Percentiles rank a stretch among this genome's conserved stretches.
phyloP scores from a whole-genome alignment of 2,329 filamentous ascomycete genomes.

The Cordyceps tenuipes region DNA sequence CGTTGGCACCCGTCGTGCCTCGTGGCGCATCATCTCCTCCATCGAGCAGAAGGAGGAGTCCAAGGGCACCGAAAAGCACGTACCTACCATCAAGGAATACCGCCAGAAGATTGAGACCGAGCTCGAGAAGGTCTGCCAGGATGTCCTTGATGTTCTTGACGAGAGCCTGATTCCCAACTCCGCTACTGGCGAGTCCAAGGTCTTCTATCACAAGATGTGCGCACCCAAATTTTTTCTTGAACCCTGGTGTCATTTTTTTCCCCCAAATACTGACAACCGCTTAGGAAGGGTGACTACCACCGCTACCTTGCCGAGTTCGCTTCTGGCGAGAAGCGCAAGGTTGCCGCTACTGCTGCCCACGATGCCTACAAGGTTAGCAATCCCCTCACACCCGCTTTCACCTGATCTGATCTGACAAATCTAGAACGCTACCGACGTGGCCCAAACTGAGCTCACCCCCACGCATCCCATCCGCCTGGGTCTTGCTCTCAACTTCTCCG shows the following conservation, averaged over 20 bases:
- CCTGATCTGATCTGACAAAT: conserved; percentile 99
- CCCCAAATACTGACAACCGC: background rate
- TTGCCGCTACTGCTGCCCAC: conserved; percentile 75
- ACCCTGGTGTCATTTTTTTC: background rate
- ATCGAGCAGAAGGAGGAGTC: conserved; percentile 99
- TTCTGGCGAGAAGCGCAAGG: conserved; percentile 85
- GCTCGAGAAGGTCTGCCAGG: conserved; percentile 96
- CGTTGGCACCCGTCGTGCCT: conserved; percentile 93
- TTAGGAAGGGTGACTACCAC: conserved; percentile 95
- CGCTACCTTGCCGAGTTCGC: conserved; percentile 92
- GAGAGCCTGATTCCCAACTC: conserved; percentile 91
- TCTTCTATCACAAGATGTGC: conserved; percentile 99
- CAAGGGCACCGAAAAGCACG: conserved; percentile 94
- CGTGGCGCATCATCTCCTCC: conserved; percentile 98
- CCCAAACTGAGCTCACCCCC: conserved; percentile 92
- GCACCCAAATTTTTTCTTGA: conserved; percentile 27
- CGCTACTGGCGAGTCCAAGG: conserved; percentile 95
- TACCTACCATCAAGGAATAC: conserved; percentile 89
- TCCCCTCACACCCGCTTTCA: conserved; percentile 91
- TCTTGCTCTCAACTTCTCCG: conserved; percentile 97
- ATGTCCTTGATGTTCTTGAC: conserved; percentile 92
- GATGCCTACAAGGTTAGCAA: conserved; percentile 89
- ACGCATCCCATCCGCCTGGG: conserved; percentile 98
- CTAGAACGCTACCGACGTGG: conserved; percentile 97
- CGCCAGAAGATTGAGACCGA: conserved; percentile 97